These are phyloP conservation scores for Penicillium salamii DNA, from an alignment of 495 filamentous ascomycete species.

Conservation along the genomic window DNA sequence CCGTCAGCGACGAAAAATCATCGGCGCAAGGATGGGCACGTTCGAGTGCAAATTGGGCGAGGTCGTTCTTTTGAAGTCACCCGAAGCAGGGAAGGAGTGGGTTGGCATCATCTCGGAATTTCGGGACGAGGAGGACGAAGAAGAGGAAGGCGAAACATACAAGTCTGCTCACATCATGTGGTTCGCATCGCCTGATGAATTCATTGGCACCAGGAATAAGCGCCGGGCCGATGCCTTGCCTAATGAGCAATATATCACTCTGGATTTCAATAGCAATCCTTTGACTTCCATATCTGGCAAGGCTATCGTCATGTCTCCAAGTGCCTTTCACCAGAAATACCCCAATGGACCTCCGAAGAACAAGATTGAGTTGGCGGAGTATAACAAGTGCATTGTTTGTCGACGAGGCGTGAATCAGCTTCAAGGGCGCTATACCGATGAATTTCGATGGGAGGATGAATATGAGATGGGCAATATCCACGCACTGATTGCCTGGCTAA, in stretches of 20 bases:
- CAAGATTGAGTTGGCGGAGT: slow-evolving; percentile 57
- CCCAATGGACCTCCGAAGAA: slow-evolving; percentile 73
- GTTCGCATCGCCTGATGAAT: slow-evolving; percentile 90
- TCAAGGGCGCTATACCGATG: slow-evolving; percentile 86
- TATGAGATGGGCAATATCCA: slow-evolving; percentile 65
- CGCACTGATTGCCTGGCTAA: slow-evolving; percentile 60
- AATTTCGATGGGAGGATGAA: slow-evolving; percentile 87
- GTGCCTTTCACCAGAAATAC: slow-evolving; percentile 62
- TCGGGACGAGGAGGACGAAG: slow-evolving; percentile 59
- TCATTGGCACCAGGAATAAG: slow-evolving; percentile 69
- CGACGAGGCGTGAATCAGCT: slow-evolving; percentile 82
- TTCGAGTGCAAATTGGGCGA: slow-evolving; percentile 84
- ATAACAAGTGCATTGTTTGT: slow-evolving; percentile 88
- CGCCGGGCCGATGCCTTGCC: slow-evolving; percentile 77
- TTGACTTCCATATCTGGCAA: slow-evolving; percentile 89
- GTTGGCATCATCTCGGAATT: slow-evolving; percentile 85
- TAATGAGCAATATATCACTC: slow-evolving; percentile 91
- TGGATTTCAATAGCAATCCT: slow-evolving; percentile 78
- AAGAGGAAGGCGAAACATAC: slow-evolving; percentile 46
- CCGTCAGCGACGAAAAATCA: slow-evolving; percentile 48
- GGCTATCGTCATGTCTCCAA: slow-evolving; percentile 71
- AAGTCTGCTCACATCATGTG: slow-evolving; percentile 78
- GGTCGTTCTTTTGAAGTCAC: slow-evolving; percentile 79
- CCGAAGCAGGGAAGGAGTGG: slow-evolving; percentile 80
- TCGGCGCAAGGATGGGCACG: slow-evolving; percentile 80